Evolutionary conservation across 768 basidiomycete genomes (phyloP).

Genomic region (Tulasnella sp.): DNA sequence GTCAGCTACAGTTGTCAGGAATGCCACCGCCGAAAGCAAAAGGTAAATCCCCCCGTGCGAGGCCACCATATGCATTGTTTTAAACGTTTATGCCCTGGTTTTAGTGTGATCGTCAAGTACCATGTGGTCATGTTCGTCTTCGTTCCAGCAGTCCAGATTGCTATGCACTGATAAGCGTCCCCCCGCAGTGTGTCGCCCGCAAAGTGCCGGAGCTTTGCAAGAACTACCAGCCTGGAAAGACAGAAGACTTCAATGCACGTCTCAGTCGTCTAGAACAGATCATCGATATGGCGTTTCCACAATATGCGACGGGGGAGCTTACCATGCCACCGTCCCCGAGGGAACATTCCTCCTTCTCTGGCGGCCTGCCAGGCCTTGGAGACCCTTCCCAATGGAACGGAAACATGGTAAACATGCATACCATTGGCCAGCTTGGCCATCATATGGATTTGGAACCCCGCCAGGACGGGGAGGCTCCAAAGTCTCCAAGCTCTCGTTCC

Average conservation of each 20-base stretch:
- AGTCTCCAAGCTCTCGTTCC: constrained; percentile 49
- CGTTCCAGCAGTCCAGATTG: constrained; percentile 18
- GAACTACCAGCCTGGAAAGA: constrained; percentile 77
- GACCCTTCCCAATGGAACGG: not conserved
- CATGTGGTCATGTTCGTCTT: constrained; percentile 61
- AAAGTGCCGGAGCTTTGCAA: constrained; percentile 82
- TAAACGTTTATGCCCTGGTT: not conserved
- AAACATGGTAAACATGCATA: not conserved
- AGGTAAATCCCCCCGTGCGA: constrained; percentile 33
- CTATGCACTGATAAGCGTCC: constrained; percentile 17
- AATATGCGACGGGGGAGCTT: constrained; percentile 36
- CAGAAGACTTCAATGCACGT: constrained; percentile 64
- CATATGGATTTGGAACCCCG: constrained; percentile 14
- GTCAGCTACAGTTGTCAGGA: constrained; percentile 30
- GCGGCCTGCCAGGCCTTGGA: not conserved
- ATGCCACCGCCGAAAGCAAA: constrained; percentile 81
- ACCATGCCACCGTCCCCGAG: constrained; percentile 4
- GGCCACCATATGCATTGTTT: not conserved
- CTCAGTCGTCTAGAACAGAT: constrained; percentile 69
- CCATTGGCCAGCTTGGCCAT: not conserved
- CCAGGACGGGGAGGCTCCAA: constrained; percentile 24
- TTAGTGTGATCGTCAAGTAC: constrained; percentile 75
- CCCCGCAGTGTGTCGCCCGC: constrained; percentile 56
- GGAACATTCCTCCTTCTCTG: not conserved
- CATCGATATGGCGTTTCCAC: constrained; percentile 65